These are phyloP conservation scores for Periconia digitata DNA, from an alignment of 2,329 filamentous ascomycete genomes.

Conservation along the genomic window DNA sequence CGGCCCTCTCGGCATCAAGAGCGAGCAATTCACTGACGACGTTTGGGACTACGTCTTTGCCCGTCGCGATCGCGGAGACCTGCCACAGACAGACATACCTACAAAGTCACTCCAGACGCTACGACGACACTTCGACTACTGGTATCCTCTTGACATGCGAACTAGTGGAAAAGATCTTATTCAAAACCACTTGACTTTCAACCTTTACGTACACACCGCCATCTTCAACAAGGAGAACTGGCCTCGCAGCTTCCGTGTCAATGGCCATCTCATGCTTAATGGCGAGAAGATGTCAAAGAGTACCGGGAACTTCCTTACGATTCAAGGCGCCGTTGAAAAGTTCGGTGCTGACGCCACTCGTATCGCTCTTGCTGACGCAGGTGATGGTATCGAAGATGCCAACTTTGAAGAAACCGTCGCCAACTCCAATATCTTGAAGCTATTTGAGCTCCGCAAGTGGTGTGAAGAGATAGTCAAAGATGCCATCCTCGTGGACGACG, in stretches of 20 bases:
- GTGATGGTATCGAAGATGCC: conserved; percentile 90
- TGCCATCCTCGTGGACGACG: conserved; percentile 46
- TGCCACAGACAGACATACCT: conserved; percentile 71
- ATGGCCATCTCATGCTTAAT: conserved; percentile 92
- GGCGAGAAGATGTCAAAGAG: conserved; percentile 99
- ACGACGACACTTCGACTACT: conserved; percentile 93
- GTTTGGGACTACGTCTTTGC: conserved; percentile 97
- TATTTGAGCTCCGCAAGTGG: conserved; percentile 86
- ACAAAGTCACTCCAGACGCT: conserved; percentile 74
- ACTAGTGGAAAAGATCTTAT: conserved; percentile 76
- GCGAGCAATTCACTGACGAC: conserved; percentile 90
- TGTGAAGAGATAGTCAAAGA: conserved; percentile 81
- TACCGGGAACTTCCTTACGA: conserved; percentile 94
- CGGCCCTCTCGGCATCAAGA: conserved; percentile 54
- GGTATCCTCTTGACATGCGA: conserved; percentile 88
- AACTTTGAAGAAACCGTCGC: conserved; percentile 97
- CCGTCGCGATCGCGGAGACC: conserved; percentile 69
- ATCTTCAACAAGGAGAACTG: conserved; percentile 87
- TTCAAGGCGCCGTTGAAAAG: conserved; percentile 82
- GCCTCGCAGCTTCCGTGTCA: conserved; percentile 82
- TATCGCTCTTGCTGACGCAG: conserved; percentile 90
- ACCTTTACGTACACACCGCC: conserved; percentile 89
- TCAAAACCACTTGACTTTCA: conserved; percentile 91
- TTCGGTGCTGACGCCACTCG: conserved; percentile 92
- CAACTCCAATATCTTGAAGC: conserved; percentile 84